Conservation (phyloP, 257 asterid genomes). For the Solanum rostratum region DNA sequence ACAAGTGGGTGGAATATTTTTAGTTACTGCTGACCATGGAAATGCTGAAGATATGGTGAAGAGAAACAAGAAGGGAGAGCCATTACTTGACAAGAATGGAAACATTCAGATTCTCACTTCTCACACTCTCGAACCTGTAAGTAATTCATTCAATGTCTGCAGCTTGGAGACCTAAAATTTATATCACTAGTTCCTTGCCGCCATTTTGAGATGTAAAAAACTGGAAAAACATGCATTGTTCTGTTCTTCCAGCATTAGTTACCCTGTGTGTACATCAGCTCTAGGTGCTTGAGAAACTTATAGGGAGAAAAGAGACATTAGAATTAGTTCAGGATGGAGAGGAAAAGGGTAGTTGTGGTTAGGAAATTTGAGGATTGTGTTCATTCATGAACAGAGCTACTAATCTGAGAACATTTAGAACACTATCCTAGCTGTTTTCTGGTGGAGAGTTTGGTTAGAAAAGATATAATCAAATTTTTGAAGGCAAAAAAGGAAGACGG, state of each 20-base stretch:
- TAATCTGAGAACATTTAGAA: background rate
- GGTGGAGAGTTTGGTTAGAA: background rate
- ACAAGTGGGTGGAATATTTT: conserved; percentile 87
- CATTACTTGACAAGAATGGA: conserved; percentile 82
- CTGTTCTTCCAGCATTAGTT: background rate
- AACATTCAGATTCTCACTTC: conserved; percentile 79
- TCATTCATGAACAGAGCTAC: background rate
- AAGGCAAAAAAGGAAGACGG: background rate
- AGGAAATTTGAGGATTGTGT: background rate
- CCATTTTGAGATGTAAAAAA: background rate
- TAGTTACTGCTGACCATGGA: conserved; percentile 98
- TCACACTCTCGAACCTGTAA: conserved; percentile 85
- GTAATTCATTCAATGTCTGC: conserved; percentile 12
- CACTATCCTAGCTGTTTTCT: background rate
- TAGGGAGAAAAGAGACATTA: background rate
- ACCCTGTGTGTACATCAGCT: background rate
- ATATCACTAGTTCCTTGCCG: background rate
- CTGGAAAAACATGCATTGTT: background rate
- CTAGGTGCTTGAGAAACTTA: background rate
- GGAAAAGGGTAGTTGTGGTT: background rate
- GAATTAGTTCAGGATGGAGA: background rate
- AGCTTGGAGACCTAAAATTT: background rate
- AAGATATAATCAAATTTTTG: background rate
- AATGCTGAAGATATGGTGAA: conserved; percentile 99
- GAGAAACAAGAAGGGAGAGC: conserved; percentile 94